These are phyloP conservation scores for Xylaria sp. DNA, from an alignment of 2,329 filamentous ascomycete species.

Conservation along the genomic window DNA sequence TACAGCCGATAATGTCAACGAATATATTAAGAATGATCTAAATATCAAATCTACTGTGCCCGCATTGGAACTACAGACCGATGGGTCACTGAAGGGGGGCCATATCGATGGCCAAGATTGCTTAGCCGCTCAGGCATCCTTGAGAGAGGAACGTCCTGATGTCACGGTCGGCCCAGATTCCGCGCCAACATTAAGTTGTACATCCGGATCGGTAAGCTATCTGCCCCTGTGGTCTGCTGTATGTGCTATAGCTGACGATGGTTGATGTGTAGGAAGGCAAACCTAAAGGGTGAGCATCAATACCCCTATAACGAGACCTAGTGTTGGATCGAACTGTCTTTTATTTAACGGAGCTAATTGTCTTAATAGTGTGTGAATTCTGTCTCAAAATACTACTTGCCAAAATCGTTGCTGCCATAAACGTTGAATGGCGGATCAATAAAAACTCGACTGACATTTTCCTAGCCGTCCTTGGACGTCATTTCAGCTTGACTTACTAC, in stretches of 20 bases:
- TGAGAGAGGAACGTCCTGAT: slow-evolving; percentile 53
- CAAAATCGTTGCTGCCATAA: no score
- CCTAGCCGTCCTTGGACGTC: slow-evolving; percentile 81
- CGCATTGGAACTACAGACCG: background rate
- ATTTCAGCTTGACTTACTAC: slow-evolving; percentile 84
- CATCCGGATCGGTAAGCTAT: slow-evolving; percentile 72
- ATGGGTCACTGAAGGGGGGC: background rate
- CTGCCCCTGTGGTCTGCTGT: no score
- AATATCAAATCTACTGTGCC: background rate
- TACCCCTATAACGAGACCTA: slow-evolving; percentile 58
- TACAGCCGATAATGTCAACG: background rate
- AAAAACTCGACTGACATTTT: background rate
- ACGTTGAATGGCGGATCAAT: background rate
- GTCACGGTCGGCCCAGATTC: slow-evolving; percentile 87
- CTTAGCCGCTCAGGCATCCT: slow-evolving; percentile 46
- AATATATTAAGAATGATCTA: background rate
- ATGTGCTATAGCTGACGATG: no score
- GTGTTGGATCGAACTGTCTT: slow-evolving; percentile 45
- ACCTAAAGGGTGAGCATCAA: no score
- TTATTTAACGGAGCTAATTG: no score
- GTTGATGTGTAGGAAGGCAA: no score
- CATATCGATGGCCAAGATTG: slow-evolving; percentile 67
- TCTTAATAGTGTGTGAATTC: no score
- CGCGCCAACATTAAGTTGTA: slow-evolving; percentile 76
- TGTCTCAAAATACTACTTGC: no score